A percentile compares a stretch with the other conserved stretches of the same genome.
Conservation (phyloP, 306 rosid genomes). For the Gynostemma pentaphyllum region DNA sequence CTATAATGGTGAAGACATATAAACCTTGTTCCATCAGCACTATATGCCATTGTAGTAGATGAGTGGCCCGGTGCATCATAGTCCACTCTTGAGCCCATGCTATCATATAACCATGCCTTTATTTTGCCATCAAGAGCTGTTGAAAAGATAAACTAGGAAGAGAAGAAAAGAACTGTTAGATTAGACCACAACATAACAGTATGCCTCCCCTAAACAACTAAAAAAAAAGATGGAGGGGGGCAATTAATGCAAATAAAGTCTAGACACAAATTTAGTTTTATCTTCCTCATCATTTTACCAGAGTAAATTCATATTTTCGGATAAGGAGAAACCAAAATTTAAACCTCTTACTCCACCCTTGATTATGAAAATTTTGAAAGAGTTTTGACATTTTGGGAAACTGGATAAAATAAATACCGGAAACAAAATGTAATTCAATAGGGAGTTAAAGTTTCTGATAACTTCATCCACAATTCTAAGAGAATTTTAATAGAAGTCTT, state of each 20-base stretch:
- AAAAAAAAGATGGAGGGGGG: background rate
- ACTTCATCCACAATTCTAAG: background rate
- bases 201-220: background rate
- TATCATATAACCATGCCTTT: slow-evolving; percentile 99
- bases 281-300: background rate
- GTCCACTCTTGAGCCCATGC: slow-evolving; percentile 93
- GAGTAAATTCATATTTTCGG: background rate
- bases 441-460: background rate
- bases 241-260: background rate
- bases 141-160: slow-evolving; percentile 82
- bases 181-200: background rate
- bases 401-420: background rate
- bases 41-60: slow-evolving; percentile 84
- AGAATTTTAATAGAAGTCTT: background rate
- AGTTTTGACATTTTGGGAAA: background rate
- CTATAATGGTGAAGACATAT: slow-evolving; percentile 10
- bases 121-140: slow-evolving; percentile 98
- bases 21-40: slow-evolving; percentile 94
- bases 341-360: background rate
- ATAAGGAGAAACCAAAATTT: background rate
- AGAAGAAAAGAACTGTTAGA: slow-evolving; percentile 5
- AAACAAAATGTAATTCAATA: background rate
- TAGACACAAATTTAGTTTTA: background rate
- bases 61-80: slow-evolving; percentile 99
- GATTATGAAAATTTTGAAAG: background rate